A percentile compares a stretch with the other conserved stretches of the same genome.
These are phyloP conservation scores for Paulownia fortunei DNA, from an alignment of 257 asterid genomes.

Conservation along the genomic window DNA sequence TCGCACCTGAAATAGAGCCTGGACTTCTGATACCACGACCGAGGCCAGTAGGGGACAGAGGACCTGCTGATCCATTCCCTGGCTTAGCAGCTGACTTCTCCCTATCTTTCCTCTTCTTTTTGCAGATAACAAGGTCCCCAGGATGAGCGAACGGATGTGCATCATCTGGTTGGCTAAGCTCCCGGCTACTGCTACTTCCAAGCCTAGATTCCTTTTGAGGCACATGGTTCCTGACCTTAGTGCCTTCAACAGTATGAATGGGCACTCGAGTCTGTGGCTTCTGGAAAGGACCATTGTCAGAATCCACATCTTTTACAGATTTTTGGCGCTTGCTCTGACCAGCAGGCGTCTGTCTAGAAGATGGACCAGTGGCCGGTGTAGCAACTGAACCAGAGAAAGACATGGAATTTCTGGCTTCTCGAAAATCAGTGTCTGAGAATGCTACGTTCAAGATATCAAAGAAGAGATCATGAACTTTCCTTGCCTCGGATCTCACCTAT, in stretches of 20 bases:
- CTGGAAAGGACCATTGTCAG: constrained; percentile 62
- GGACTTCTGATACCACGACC: constrained; percentile 68
- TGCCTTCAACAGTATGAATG: constrained; percentile 50
- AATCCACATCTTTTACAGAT: constrained; percentile 53
- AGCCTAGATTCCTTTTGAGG: constrained; percentile 61
- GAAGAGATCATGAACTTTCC: constrained; percentile 94
- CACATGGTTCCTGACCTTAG: constrained; percentile 43
- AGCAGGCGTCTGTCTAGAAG: constrained; percentile 61
- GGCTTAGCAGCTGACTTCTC: constrained; percentile 61
- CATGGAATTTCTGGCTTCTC: constrained; percentile 75
- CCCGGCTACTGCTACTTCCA: constrained; percentile 55
- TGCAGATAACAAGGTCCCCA: constrained; percentile 88
- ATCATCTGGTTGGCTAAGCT: constrained; percentile 53
- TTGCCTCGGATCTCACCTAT: constrained; percentile 94
- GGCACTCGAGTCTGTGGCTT: constrained; percentile 66
- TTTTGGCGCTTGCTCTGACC: constrained; percentile 70
- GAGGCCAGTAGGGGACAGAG: constrained; percentile 73
- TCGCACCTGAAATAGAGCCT: constrained; percentile 47
- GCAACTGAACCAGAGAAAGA: constrained; percentile 60
- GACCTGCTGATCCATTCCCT: constrained; percentile 62
- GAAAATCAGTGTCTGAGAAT: constrained; percentile 84
- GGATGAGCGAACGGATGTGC: constrained; percentile 81
- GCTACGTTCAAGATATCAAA: constrained; percentile 83
- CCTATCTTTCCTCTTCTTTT: constrained; percentile 92
- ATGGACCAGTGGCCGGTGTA: constrained; percentile 52